These are phyloP conservation scores for Diaporthe ilicicola DNA, from an alignment of 2,329 filamentous ascomycete species.

Conservation along the genomic window DNA sequence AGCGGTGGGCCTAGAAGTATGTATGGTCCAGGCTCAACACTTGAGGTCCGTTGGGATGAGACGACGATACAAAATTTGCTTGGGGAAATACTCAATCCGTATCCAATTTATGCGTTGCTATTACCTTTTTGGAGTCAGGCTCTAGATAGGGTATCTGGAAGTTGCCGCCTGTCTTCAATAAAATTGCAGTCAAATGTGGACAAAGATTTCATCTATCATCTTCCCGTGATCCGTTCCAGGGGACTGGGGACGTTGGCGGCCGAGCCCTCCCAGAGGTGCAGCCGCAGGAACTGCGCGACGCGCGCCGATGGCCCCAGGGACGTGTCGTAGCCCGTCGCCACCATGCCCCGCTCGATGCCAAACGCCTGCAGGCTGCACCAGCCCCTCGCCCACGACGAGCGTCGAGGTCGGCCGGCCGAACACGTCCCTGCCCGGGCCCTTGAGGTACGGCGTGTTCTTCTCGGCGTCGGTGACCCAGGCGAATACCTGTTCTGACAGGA, in stretches of 20 bases:
- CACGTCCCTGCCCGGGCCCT: slow-evolving; percentile 63
- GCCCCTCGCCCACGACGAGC: slow-evolving; percentile 71
- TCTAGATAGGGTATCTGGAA: too few species aligned
- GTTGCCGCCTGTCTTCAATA: too few species aligned
- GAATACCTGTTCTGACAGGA: slow-evolving; percentile 64
- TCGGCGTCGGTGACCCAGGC: slow-evolving; percentile 71
- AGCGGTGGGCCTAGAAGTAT: too few species aligned
- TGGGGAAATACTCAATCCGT: too few species aligned
- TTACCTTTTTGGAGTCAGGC: too few species aligned
- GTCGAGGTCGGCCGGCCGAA: slow-evolving; percentile 69
- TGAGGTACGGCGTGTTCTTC: slow-evolving; percentile 68
- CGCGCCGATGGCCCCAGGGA: background rate
- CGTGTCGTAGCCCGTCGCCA: slow-evolving; percentile 5
- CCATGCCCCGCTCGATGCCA: slow-evolving; percentile 61
- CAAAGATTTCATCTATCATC: too few species aligned
- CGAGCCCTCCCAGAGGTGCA: slow-evolving; percentile 63
- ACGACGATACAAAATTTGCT: too few species aligned
- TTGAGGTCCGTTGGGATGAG: too few species aligned
- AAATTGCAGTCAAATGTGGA: too few species aligned
- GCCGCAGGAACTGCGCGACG: background rate
- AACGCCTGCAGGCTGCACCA: slow-evolving; percentile 71
- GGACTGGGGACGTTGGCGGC: slow-evolving; percentile 71
- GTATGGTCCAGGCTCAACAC: too few species aligned
- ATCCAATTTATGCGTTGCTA: too few species aligned
- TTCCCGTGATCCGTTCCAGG: too few species aligned